Conservation (phyloP, 306 rosid species). For the Comarum palustre region DNA sequence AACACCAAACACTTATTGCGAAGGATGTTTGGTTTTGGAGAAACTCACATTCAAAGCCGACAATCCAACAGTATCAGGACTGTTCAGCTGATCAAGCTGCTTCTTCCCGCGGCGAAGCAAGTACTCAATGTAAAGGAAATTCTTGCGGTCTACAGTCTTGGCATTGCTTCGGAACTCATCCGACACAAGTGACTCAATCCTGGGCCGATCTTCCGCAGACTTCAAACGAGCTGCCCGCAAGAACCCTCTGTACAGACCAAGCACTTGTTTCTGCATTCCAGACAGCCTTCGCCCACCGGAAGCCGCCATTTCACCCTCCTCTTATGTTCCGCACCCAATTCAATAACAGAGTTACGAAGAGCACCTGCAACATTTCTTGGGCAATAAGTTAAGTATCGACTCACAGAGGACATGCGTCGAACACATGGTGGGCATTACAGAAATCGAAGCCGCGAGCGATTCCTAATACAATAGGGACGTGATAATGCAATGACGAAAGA, state of each 20-base stretch:
- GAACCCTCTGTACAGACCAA: constrained; percentile 71
- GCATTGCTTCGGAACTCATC: constrained; percentile 64
- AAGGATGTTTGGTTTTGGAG: constrained; percentile 20
- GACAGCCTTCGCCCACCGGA: constrained; percentile 55
- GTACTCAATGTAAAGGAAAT: constrained; percentile 75
- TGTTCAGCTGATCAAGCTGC: constrained; percentile 78
- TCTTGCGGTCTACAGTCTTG: constrained; percentile 58
- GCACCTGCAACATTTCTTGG: background rate
- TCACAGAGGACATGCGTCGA: background rate
- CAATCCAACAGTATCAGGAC: constrained; percentile 55
- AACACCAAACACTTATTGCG: background rate
- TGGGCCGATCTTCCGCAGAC: constrained; percentile 48
- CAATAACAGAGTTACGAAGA: background rate
- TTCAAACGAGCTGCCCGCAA: constrained; percentile 70
- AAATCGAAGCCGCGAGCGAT: background rate
- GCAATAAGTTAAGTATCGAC: background rate
- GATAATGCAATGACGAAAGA: too few species aligned
- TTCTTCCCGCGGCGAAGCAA: constrained; percentile 68
- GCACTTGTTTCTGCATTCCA: constrained; percentile 88
- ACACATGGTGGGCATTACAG: background rate
- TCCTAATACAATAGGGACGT: too few species aligned
- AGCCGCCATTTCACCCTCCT: constrained; percentile 44
- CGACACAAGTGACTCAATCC: constrained; percentile 57
- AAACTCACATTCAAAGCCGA: constrained; percentile 43
- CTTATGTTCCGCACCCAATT: background rate